Evolutionary conservation across 1,139 yeast species (phyloP).

Genomic region (Scheffersomyces quercinus): DNA sequence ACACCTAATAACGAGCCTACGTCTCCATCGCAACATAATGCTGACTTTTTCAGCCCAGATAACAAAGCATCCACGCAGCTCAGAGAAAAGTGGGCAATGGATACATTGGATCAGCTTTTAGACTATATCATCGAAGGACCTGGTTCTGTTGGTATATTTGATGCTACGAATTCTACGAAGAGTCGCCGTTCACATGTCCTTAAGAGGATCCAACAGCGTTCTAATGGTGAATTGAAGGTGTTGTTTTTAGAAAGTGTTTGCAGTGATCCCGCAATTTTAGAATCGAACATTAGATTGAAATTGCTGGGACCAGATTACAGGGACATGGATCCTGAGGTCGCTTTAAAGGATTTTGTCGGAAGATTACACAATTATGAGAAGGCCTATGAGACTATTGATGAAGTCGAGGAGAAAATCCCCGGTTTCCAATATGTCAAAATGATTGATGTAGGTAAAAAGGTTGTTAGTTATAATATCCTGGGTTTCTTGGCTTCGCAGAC

Average conservation of each 20-base stretch:
- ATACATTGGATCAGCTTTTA: constrained; percentile 79
- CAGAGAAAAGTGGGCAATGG: constrained; percentile 96
- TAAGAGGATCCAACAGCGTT: constrained; percentile 67
- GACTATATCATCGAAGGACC: constrained; percentile 78
- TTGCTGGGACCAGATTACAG: constrained; percentile 92
- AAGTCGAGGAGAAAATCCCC: constrained; percentile 54
- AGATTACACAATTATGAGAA: constrained; percentile 81
- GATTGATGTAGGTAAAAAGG: constrained; percentile 94
- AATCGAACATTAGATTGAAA: constrained; percentile 79
- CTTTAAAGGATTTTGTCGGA: constrained; percentile 78
- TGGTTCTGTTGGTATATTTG: constrained; percentile 93
- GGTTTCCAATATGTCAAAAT: constrained; percentile 86
- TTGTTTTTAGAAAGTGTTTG: constrained; percentile 86
- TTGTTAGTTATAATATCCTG: constrained; percentile 86
- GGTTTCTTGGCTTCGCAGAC: constrained; percentile 95
- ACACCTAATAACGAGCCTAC: constrained; percentile 35
- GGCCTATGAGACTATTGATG: constrained; percentile 89
- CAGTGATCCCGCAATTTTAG: constrained; percentile 73
- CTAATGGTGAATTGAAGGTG: constrained; percentile 75
- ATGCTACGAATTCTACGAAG: constrained; percentile 90
- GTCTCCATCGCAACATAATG: constrained; percentile 51
- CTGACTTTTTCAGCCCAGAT: constrained; percentile 84
- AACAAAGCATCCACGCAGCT: constrained; percentile 64
- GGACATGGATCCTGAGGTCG: constrained; percentile 79
- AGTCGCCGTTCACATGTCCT: constrained; percentile 68